These are phyloP conservation scores for Cercospora zeina DNA, from an alignment of 2,329 filamentous ascomycete genomes.

Conservation along the genomic window DNA sequence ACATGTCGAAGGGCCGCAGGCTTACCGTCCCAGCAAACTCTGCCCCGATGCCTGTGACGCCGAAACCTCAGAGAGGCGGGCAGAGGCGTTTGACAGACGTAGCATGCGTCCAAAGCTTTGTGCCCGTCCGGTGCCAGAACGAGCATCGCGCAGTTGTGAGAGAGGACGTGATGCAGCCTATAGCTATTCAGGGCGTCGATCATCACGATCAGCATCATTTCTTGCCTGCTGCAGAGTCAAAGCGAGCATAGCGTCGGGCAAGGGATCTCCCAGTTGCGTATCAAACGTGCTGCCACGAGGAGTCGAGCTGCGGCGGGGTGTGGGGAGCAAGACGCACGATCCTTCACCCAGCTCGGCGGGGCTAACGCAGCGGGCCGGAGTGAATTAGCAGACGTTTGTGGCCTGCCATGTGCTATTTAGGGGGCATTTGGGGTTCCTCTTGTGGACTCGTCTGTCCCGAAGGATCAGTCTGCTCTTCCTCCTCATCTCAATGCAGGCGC, in stretches of 20 bases:
- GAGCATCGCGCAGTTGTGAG: slow-evolving; percentile 1
- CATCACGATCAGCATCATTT: slow-evolving; percentile 6
- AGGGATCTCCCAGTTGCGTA: slow-evolving; percentile 16
- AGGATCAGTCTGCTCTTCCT: slow-evolving; percentile 2
- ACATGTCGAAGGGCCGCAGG: neutral
- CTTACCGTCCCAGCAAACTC: neutral
- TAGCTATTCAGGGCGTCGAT: slow-evolving; percentile 15
- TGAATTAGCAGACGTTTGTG: slow-evolving; percentile 4
- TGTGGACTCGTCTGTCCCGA: slow-evolving; percentile 2
- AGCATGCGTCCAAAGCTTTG: neutral
- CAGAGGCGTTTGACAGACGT: neutral
- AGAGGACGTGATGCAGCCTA: slow-evolving; percentile 1
- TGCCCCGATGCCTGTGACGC: neutral
- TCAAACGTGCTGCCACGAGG: slow-evolving; percentile 18
- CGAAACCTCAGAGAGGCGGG: neutral
- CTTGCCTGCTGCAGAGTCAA: slow-evolving; percentile 5
- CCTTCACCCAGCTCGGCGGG: neutral
- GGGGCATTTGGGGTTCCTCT: slow-evolving; percentile 8
- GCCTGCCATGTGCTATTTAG: slow-evolving; percentile 17
- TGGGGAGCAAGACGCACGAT: slow-evolving; percentile 14
- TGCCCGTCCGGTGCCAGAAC: slow-evolving; percentile 8
- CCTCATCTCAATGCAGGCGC: slow-evolving; percentile 9
- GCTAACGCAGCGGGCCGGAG: neutral
- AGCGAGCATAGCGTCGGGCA: slow-evolving; percentile 11
- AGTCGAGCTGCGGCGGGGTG: slow-evolving; percentile 12